Evolutionary conservation across 306 rosid species (phyloP).

Genomic region (Myrica gale): DNA sequence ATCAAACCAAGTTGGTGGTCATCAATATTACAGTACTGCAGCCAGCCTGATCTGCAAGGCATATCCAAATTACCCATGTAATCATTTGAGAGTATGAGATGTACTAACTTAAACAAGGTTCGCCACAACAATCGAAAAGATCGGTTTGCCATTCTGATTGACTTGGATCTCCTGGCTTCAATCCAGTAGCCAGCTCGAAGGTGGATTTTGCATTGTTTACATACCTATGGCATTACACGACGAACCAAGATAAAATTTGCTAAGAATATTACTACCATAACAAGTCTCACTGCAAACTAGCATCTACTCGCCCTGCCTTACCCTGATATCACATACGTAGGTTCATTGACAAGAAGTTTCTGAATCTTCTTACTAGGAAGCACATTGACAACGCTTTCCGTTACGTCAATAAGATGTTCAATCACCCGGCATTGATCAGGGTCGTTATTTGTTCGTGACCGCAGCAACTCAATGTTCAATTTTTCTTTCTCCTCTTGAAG

Average conservation of each 20-base stretch:
- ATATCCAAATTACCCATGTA: not conserved
- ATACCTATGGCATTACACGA: not conserved
- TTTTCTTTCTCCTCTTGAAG: slow-evolving; percentile 44
- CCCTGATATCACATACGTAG: slow-evolving; percentile 24
- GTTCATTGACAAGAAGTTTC: slow-evolving; percentile 22
- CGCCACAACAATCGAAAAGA: slow-evolving; percentile 35
- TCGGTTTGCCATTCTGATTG: slow-evolving; percentile 37
- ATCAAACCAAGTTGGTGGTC: not conserved
- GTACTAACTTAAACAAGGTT: slow-evolving; percentile 41
- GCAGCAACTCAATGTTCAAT: slow-evolving; percentile 28
- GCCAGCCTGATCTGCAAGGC: not conserved
- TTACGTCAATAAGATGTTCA: slow-evolving; percentile 39
- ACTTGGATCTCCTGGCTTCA: slow-evolving; percentile 5
- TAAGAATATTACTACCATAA: not conserved
- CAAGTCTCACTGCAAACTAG: too few species aligned
- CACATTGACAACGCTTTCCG: not conserved
- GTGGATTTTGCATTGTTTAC: slow-evolving; percentile 18
- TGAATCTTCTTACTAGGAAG: slow-evolving; percentile 16
- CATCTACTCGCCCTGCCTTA: not conserved
- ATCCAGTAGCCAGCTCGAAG: slow-evolving; percentile 6
- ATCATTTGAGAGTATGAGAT: not conserved
- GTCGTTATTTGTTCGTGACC: slow-evolving; percentile 26
- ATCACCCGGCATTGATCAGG: slow-evolving; percentile 36
- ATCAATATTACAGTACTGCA: not conserved
- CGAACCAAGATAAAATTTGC: not conserved